Evolutionary conservation across 257 asterid species (phyloP), one percentile per base, ranked within the genome.

Genomic region (Galeopsis tetrahit): DNA sequence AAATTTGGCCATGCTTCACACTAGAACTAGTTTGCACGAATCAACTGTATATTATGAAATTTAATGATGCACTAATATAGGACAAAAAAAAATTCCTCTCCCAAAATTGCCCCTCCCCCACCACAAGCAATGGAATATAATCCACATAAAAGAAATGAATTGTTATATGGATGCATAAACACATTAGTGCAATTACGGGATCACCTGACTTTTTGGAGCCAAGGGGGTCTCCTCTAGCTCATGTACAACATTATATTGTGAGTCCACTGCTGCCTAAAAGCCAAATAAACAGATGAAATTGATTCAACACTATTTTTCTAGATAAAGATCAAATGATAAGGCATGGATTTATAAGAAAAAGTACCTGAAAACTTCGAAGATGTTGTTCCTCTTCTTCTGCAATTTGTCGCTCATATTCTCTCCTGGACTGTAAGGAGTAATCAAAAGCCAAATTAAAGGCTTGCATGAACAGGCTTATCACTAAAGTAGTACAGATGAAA

Each of bases 231-330:
- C 96, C 87, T 87, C 85, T 40, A 82, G 78, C 85, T 88, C 97
- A 4, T 78, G 89, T 35, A 89, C 81, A 74, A 52, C 77, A 35
- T 46, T 59, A 48, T 87, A 80, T 63, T 88, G 95, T 61, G 90
- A 93, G 81, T 88, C 93, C 79, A 91, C 91, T 42, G 98, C 97
- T 73, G 87, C 97, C 99, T 93, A 78, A 57, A 72, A 79, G 58
- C 67, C 77, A 66, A 66, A 6, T 63, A 38, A 46, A 17, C 53
- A 71, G 64, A 75, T 57, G 52, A 46, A 28, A 63, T 31, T 43
- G 69, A 57, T 69, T 63, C 17, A 17, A 48, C 7, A 64, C 11
- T 76, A 52, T 65, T 63, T 48, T n/a, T 55, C 39, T 10, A 57
- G 61, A 31, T 49, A 61, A 39, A 69, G 17, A 75, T 46, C 31